Evolutionary conservation across 1,139 yeast genomes (phyloP).

Genomic region (Yamadazyma diddensiae): DNA sequence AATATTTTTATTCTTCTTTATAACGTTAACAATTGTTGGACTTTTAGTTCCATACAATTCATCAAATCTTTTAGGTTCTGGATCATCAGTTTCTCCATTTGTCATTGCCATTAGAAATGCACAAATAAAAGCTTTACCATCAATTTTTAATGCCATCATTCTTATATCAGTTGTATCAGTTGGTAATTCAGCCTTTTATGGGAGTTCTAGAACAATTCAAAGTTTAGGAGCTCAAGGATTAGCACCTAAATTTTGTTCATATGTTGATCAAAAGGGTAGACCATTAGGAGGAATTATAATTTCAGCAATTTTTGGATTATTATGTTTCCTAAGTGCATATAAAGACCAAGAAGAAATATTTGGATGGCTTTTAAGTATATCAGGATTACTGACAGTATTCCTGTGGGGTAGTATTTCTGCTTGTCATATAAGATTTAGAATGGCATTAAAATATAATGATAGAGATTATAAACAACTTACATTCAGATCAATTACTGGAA

Average conservation of each 20-base stretch:
- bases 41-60: constrained; percentile 38
- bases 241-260: constrained; percentile 34
- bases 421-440: constrained; percentile 38
- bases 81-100: constrained; percentile 46
- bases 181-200: constrained; percentile 46
- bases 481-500: constrained; percentile 28
- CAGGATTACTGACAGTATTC: constrained; percentile 42
- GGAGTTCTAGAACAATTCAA: constrained; percentile 41
- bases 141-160: constrained; percentile 43
- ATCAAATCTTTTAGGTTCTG: constrained; percentile 30
- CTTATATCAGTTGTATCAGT: constrained; percentile 41
- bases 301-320: constrained; percentile 34
- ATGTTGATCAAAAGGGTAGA: constrained; percentile 41
- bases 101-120: constrained; percentile 56
- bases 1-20: constrained; percentile 38
- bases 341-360: constrained; percentile 35
- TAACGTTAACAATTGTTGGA: constrained; percentile 38
- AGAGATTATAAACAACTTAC: constrained; percentile 26
- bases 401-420: constrained; percentile 40
- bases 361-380: constrained; percentile 40
- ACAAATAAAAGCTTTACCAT: constrained; percentile 44
- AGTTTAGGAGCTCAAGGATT: constrained; percentile 41
- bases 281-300: constrained; percentile 38
- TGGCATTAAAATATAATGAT: constrained; percentile 31
- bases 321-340: constrained; percentile 41